These are phyloP conservation scores for Plenodomus tracheiphilus DNA, from an alignment of 2,329 filamentous ascomycete genomes.

Conservation along the genomic window DNA sequence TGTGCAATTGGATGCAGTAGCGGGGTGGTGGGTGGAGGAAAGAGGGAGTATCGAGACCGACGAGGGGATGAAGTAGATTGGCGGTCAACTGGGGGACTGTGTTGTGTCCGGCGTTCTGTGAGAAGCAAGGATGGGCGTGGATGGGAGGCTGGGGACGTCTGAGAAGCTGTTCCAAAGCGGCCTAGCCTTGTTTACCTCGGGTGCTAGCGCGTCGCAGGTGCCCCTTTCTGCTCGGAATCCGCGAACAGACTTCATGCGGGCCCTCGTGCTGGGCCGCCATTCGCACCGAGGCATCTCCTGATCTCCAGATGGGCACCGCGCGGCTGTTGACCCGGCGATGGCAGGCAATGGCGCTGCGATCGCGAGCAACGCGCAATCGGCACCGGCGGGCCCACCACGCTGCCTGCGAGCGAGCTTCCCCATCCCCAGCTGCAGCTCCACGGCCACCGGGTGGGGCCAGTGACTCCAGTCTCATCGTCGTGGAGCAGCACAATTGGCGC, in stretches of 20 bases:
- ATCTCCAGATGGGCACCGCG: conserved; percentile 19
- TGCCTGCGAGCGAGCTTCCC: conserved; percentile 25
- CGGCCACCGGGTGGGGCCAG: conserved; percentile 17
- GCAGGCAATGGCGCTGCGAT: conserved; percentile 10
- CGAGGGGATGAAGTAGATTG: conserved; percentile 41
- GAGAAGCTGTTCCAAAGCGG: conserved; percentile 28
- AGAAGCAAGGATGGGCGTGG: conserved; percentile 11
- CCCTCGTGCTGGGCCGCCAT: conserved; percentile 8
- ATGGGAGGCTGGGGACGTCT: conserved; percentile 19
- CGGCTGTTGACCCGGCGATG: conserved; percentile 34
- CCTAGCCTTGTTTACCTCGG: conserved; percentile 22
- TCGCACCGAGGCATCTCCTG: conserved; percentile 30
- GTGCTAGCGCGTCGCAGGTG: conserved; percentile 28
- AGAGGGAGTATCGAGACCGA: conserved; percentile 36
- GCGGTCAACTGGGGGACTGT: conserved; percentile 31
- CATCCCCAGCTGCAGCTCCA: conserved; percentile 18
- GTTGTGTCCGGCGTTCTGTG: conserved; percentile 32
- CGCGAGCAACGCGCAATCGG: conserved; percentile 9
- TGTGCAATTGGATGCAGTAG: conserved; percentile 46
- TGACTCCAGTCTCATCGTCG: conserved; percentile 27
- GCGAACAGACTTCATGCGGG: conserved; percentile 5
- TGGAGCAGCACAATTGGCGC: conserved; percentile 41
- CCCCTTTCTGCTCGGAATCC: conserved; percentile 22
- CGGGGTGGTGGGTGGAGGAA: conserved; percentile 42
- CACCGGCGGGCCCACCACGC: conserved; percentile 9